A percentile compares a stretch with the other conserved stretches of the same genome.
Evolutionary conservation across 495 filamentous ascomycete species (phyloP).

Genomic region (Daldinia loculata): DNA sequence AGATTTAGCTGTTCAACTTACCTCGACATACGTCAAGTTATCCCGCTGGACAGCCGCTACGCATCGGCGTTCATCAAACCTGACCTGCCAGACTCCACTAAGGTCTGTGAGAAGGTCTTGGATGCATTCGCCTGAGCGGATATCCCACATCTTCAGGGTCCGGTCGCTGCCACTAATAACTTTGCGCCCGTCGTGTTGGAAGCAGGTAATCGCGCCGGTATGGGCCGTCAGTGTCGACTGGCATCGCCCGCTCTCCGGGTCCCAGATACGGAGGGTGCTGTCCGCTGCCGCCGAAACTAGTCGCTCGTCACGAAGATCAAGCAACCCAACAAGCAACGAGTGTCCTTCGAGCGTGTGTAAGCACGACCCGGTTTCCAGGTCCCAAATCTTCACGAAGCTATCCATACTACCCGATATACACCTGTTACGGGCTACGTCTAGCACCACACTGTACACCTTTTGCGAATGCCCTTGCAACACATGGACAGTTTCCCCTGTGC

Average conservation of each 20-base stretch:
- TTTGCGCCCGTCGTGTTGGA: conserved; percentile 97
- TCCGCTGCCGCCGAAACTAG: conserved; percentile 96
- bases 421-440: conserved; percentile 89
- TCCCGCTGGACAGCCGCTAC: conserved; percentile 96
- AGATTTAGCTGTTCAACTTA: conserved; percentile 54
- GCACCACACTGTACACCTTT: conserved; percentile 97
- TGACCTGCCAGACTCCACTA: conserved; percentile 97
- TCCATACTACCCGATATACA: conserved; percentile 99
- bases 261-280: conserved; percentile 95
- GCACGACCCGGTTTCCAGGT: conserved; percentile 84
- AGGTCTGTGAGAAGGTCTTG: conserved; percentile 95
- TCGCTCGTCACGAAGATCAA: conserved; percentile 85
- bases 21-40: conserved; percentile 93
- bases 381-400: conserved; percentile 97
- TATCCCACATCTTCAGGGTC: conserved; percentile 99
- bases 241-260: conserved; percentile 91
- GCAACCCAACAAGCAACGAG: conserved; percentile 88
- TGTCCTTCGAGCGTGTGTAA: conserved; percentile 94
- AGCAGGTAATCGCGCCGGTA: conserved; percentile 97
- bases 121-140: conserved; percentile 88
- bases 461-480: conserved; percentile 87
- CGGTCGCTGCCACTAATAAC: conserved; percentile 96
- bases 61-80: conserved; percentile 94
- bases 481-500: conserved; percentile 88
- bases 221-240: conserved; percentile 89